Conservation (phyloP, 306 rosid genomes). For the Hippophae rhamnoides region DNA sequence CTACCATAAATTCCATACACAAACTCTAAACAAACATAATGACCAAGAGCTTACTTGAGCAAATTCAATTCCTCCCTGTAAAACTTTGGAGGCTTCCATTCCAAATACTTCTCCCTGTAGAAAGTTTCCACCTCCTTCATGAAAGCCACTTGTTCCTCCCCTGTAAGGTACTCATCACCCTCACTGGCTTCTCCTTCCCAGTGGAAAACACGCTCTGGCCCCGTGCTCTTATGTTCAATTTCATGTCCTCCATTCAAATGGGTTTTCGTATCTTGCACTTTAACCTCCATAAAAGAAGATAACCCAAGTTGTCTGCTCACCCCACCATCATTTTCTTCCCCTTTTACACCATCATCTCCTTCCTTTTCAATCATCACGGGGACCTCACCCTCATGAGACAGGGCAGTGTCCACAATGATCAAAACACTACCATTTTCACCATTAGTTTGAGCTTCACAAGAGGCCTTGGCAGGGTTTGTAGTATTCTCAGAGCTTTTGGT, state of each 20-base stretch:
- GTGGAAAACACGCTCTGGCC: neutral
- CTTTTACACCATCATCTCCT: conserved; percentile 8
- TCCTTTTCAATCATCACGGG: conserved; percentile 2
- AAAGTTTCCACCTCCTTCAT: conserved; percentile 60
- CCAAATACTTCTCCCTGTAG: conserved; percentile 61
- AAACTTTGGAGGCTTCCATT: conserved; percentile 69
- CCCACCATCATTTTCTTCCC: conserved; percentile 8
- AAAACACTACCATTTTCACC: conserved; percentile 2
- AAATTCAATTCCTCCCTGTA: conserved; percentile 67
- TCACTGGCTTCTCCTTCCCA: conserved; percentile 17
- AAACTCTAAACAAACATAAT: conserved; percentile 15
- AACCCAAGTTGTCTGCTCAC: conserved; percentile 13
- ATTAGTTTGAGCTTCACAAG: neutral
- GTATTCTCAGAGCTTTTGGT: neutral
- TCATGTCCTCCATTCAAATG: conserved; percentile 19
- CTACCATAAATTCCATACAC: conserved; percentile 2
- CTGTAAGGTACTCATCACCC: conserved; percentile 61
- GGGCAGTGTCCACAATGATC: neutral
- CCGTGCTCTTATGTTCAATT: conserved; percentile 7
- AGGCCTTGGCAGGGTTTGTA: neutral
- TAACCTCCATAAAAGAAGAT: conserved; percentile 5
- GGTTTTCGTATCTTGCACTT: conserved; percentile 8
- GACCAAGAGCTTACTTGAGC: conserved; percentile 41
- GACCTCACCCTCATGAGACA: conserved; percentile 6
- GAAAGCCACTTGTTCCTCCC: conserved; percentile 53